These are phyloP conservation scores for Clavispora asparagi DNA, from an alignment of 805 yeast species.

Conservation along the genomic window DNA sequence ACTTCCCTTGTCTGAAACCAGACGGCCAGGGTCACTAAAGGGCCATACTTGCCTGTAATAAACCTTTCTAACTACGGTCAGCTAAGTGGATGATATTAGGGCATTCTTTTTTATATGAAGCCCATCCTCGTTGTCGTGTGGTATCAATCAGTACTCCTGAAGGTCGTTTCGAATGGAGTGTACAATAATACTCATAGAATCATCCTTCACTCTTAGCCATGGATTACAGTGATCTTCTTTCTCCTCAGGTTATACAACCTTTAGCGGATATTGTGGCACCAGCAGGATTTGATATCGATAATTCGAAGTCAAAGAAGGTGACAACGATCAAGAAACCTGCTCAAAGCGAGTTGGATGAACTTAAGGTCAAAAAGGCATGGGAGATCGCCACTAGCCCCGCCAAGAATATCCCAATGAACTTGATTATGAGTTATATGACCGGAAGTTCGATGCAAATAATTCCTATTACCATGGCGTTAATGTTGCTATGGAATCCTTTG, in stretches of 20 bases:
- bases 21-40: too few relatives aligned
- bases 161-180: neutral
- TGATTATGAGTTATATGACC: conserved; percentile 87
- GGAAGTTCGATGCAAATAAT: conserved; percentile 87
- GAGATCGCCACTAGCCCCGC: conserved; percentile 79
- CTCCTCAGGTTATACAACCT: conserved; percentile 5
- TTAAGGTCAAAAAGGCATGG: conserved; percentile 71
- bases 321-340: conserved; percentile 13
- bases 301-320: conserved; percentile 1
- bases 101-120: too few relatives aligned
- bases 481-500: conserved; percentile 74
- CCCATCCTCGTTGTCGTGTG: neutral
- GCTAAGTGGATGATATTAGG: too few relatives aligned
- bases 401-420: conserved; percentile 81
- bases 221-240: conserved; percentile 9
- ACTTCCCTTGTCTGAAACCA: neutral
- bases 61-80: too few relatives aligned
- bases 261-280: conserved; percentile 13
- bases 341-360: conserved; percentile 24
- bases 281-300: conserved; percentile 14
- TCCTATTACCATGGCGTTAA: conserved; percentile 84
- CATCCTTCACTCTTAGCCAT: neutral
- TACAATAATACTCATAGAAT: neutral
- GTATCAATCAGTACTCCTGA: too few relatives aligned
- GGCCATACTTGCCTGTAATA: too few relatives aligned